Evolutionary conservation across 345 rosid species (phyloP).

Genomic region (Gossypium ekmanianum): DNA sequence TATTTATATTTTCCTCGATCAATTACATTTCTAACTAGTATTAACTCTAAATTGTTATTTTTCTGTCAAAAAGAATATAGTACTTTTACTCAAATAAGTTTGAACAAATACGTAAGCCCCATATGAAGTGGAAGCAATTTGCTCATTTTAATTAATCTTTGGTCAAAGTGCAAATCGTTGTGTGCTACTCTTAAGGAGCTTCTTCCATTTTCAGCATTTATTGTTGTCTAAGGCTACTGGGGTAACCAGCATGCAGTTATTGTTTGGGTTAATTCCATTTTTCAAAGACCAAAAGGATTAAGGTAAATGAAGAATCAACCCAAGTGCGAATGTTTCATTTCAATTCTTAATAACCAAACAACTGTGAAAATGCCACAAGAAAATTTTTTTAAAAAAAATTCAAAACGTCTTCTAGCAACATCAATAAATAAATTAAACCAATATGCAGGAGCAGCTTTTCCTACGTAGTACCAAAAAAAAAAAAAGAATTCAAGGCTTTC

Average conservation of each 20-base stretch:
- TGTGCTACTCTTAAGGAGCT: neutral
- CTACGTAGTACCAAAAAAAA: neutral
- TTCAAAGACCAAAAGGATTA: neutral
- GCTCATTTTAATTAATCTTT: neutral
- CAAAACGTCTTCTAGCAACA: neutral
- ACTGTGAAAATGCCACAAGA: neutral
- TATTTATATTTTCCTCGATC: neutral
- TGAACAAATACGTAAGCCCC: neutral
- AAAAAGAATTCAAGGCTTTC: too few species aligned
- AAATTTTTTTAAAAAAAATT: neutral
- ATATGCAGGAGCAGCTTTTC: neutral
- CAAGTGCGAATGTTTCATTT: neutral
- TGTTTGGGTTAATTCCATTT: neutral
- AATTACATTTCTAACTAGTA: neutral
- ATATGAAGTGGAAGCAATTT: neutral
- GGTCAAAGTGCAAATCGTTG: neutral
- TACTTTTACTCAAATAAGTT: neutral
- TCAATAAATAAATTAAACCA: neutral
- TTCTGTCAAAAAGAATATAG: neutral
- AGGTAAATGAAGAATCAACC: neutral
- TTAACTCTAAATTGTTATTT: neutral
- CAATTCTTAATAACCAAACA: neutral
- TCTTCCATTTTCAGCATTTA: neutral
- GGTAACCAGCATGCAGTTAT: neutral
- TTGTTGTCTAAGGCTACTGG: neutral